Evolutionary conservation across 495 filamentous ascomycete genomes (phyloP), one percentile per base, ranked within the genome.

Genomic region (Coniosporium apollinis): DNA sequence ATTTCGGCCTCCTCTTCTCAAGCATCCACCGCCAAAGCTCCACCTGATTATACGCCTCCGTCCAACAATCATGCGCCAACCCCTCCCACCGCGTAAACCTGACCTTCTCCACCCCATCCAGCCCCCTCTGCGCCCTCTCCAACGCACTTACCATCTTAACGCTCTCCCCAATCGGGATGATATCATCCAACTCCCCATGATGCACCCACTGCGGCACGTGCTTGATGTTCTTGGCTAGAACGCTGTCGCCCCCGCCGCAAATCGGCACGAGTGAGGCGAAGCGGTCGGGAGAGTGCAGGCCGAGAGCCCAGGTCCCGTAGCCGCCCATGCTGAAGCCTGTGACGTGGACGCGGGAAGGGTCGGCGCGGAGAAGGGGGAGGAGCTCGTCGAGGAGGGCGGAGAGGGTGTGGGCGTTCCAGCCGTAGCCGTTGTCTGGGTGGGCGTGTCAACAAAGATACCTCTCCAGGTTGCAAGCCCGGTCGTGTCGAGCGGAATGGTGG

Each of bases 181-280:
- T 36, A n/a, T 36, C 33, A 28, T 36, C 33, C n/a, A 25, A 18
- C 9, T 36, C 33, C 6, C 33, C 33, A 28, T 36, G 33, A 28
- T 36, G 33, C n/a, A 36, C 33, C 33, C 33, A 36, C 10, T 36
- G 33, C n/a, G 33, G 33, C 6, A 36, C 33, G 15, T 28, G 16
- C 19, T 10, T 28, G 7, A 36, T 6, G 11, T 25, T 21, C 15
- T 28, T 36, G 9, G 19, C 33, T 10, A 10, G n/a, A 7, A 28
- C 9, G 7, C 8, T 5, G 18, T 36, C 33, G 19, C 33, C 33
- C 6, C 33, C 33, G n/a, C 33, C 33, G 19, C 33, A 36, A 9
- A 36, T 25, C 8, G 33, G 33, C 14, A 36, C 20, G 6, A 36
- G 20, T 7, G 9, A 28, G 9, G 33, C 33, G 19, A 36, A 36